A percentile compares a stretch with the other conserved stretches of the same genome.
phyloP scores from a whole-genome alignment of 331 rosid genomes.

The Cydonia oblonga region DNA sequence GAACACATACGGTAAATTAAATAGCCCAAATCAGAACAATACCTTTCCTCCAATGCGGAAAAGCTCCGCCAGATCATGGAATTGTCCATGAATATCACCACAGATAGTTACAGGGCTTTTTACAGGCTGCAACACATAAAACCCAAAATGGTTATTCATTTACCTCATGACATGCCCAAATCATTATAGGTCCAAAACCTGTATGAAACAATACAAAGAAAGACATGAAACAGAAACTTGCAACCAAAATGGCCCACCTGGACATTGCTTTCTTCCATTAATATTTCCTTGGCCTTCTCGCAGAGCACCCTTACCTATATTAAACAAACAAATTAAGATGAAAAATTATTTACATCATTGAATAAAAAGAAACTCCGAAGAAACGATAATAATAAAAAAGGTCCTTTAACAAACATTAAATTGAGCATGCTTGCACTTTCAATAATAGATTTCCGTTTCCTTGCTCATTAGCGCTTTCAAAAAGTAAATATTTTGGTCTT shows the following conservation, averaged over 20 bases:
- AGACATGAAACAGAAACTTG: not conserved
- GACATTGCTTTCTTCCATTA: conserved; percentile 90
- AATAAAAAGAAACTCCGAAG: not conserved
- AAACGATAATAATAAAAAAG: not conserved
- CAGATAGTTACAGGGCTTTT: conserved; percentile 90
- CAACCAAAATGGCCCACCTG: conserved; percentile 36
- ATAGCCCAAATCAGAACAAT: conserved; percentile 6
- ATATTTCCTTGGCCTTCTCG: conserved; percentile 84
- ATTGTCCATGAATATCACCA: conserved; percentile 95
- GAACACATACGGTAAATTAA: conserved; percentile 1
- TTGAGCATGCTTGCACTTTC: not conserved
- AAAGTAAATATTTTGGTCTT: too few relatives aligned
- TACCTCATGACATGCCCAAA: not conserved
- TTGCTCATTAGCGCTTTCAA: not conserved
- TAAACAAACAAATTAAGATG: not conserved
- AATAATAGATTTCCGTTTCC: not conserved
- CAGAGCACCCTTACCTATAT: conserved; percentile 65
- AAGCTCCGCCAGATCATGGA: conserved; percentile 97
- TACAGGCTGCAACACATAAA: conserved; percentile 57
- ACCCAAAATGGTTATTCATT: conserved; percentile 10
- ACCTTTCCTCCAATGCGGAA: conserved; percentile 94
- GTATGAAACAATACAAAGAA: not conserved
- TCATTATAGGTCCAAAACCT: not conserved
- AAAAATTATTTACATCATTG: not conserved
- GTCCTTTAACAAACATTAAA: not conserved